These are phyloP conservation scores for Claviceps maximensis DNA, from an alignment of 2,329 filamentous ascomycete species.

Conservation along the genomic window DNA sequence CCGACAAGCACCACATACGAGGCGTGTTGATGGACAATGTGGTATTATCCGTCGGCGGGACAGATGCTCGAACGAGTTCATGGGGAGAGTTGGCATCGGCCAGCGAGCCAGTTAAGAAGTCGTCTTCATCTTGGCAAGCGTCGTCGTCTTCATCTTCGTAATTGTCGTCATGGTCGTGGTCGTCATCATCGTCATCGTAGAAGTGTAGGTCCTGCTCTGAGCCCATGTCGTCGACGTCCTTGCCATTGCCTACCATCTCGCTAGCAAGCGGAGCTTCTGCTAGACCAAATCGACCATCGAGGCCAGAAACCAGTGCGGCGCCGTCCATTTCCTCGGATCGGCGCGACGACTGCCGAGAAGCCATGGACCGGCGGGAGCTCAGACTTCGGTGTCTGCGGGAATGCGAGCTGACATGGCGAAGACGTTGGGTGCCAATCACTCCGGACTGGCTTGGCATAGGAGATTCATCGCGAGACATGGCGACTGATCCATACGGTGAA, in stretches of 20 bases:
- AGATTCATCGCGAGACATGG: constrained; percentile 21
- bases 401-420: constrained; percentile 22
- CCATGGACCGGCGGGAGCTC: constrained; percentile 18
- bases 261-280: constrained; percentile 33
- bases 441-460: constrained; percentile 22
- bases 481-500: constrained; percentile 26
- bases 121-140: constrained; percentile 21
- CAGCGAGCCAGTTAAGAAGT: constrained; percentile 30
- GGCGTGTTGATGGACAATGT: constrained; percentile 75
- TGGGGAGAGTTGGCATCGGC: constrained; percentile 61
- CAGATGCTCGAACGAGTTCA: constrained; percentile 66
- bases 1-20: constrained; percentile 75
- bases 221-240: constrained; percentile 22
- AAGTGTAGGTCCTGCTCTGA: constrained; percentile 23
- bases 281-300: constrained; percentile 41
- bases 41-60: constrained; percentile 61
- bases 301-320: constrained; percentile 36
- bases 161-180: constrained; percentile 17
- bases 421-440: constrained; percentile 18
- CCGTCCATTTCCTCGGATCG: constrained; percentile 37
- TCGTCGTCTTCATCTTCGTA: constrained; percentile 16
- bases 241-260: constrained; percentile 29
- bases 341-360: constrained; percentile 20
- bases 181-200: constrained; percentile 15
- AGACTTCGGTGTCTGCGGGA: constrained; percentile 16